Conservation (phyloP, 2,329 filamentous ascomycete genomes). For the Periconia sp. region DNA sequence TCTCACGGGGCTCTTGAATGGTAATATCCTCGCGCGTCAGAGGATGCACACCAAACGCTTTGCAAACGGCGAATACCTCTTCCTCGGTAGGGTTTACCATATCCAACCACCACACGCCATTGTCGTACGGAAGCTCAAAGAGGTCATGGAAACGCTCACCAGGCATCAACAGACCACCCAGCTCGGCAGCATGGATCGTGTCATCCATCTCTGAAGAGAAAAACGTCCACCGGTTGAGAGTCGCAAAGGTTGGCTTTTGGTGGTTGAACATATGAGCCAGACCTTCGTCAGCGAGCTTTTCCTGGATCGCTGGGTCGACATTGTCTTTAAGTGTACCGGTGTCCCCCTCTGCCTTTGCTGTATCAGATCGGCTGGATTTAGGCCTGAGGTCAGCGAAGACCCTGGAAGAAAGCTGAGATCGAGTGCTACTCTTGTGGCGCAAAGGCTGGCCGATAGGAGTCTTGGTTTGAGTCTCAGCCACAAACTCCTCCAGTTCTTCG, state of each 20-base stretch:
- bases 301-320: constrained; percentile 40
- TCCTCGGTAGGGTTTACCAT: constrained; percentile 87
- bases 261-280: constrained; percentile 34
- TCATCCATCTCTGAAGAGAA: constrained; percentile 95
- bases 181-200: constrained; percentile 85
- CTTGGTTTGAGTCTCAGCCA: constrained; percentile 60
- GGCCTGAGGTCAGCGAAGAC: constrained; percentile 65
- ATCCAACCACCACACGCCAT: constrained; percentile 99
- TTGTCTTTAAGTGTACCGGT: constrained; percentile 28
- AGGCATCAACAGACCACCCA: constrained; percentile 84
- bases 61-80: constrained; percentile 84
- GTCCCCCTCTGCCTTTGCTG: constrained; percentile 41
- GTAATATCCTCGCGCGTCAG: constrained; percentile 95
- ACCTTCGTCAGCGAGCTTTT: constrained; percentile 47
- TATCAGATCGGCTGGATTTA: constrained; percentile 36
- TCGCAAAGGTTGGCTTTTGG: constrained; percentile 26
- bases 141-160: constrained; percentile 88
- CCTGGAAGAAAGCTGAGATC: constrained; percentile 49
- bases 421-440: constrained; percentile 37
- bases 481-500: constrained; percentile 90
- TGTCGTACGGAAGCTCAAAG: constrained; percentile 68
- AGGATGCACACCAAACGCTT: constrained; percentile 93
- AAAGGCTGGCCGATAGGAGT: constrained; percentile 49
- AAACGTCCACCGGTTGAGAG: constrained; percentile 84
- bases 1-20: constrained; percentile 93